A percentile compares a stretch with the other conserved stretches of the same genome.
phyloP scores from a whole-genome alignment of 2,329 filamentous ascomycete genomes.

The Pestalotiopsis sp. region DNA sequence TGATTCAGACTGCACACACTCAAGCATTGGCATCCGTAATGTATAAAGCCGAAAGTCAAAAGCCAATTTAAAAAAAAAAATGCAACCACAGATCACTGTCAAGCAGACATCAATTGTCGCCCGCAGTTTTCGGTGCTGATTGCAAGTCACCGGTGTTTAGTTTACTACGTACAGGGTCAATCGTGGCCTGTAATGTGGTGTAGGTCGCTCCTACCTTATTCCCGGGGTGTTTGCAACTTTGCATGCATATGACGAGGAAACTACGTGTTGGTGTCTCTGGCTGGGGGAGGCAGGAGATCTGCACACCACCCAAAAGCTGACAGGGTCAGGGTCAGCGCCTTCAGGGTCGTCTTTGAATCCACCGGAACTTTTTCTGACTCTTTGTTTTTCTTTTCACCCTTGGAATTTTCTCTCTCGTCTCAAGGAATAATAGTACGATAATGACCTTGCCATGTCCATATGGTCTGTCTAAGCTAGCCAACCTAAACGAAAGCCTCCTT shows the following conservation, averaged over 20 bases:
- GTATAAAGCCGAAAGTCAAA: no score
- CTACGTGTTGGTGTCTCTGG: neutral
- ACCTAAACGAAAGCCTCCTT: neutral
- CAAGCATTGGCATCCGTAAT: neutral
- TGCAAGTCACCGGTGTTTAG: neutral
- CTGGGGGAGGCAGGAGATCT: neutral
- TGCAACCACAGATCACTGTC: neutral
- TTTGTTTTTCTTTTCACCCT: neutral
- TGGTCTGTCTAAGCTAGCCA: neutral
- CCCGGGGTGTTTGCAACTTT: neutral
- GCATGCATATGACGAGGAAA: slow-evolving; percentile 3
- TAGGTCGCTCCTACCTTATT: neutral
- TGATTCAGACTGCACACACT: neutral
- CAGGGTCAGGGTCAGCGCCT: neutral
- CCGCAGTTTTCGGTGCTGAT: slow-evolving; percentile 1
- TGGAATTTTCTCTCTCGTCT: neutral
- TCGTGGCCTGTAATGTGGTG: neutral
- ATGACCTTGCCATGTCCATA: neutral
- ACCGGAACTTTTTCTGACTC: neutral
- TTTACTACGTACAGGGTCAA: neutral
- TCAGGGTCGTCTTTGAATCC: neutral
- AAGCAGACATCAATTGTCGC: neutral
- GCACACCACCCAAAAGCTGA: neutral
- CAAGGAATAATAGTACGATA: neutral
- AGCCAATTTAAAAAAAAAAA: no score